phyloP scores from a whole-genome alignment of 371 early-diverging fungal genomes.

The Lichtheimia ramosa region DNA sequence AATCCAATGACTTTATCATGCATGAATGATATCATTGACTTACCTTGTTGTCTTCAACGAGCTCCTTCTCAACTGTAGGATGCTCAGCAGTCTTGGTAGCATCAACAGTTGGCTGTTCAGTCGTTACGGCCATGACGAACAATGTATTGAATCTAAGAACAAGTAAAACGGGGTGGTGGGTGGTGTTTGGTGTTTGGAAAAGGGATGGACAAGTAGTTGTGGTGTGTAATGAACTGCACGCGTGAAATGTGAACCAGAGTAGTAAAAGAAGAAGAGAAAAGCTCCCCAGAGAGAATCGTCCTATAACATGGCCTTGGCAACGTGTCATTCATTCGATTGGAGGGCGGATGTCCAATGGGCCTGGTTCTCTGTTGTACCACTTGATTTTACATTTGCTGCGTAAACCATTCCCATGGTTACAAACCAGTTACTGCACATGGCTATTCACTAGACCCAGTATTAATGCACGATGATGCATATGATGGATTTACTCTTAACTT shows the following conservation, averaged over 20 bases:
- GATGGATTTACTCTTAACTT: no score
- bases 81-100: background rate
- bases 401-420: no score
- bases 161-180: slow-evolving; percentile 1
- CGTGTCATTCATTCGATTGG: slow-evolving; percentile 1
- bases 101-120: slow-evolving; percentile 3
- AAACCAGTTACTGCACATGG: no score
- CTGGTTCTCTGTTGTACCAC: background rate
- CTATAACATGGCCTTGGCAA: background rate
- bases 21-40: background rate
- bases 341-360: slow-evolving; percentile 1
- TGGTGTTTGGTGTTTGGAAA: no score
- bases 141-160: background rate
- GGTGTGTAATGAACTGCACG: slow-evolving; percentile 1
- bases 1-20: background rate
- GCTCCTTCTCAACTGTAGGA: background rate
- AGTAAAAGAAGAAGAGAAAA: slow-evolving; percentile 1
- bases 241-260: slow-evolving; percentile 1
- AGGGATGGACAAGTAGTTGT: background rate
- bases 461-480: no score
- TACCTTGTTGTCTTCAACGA: slow-evolving; percentile 1
- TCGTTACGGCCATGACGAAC: slow-evolving; percentile 4
- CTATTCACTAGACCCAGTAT: no score
- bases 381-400: no score
- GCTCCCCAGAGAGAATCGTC: background rate